Base-by-base conservation (phyloP, 129 eudicot genomes). In the Ambrosia trifida region DNA sequence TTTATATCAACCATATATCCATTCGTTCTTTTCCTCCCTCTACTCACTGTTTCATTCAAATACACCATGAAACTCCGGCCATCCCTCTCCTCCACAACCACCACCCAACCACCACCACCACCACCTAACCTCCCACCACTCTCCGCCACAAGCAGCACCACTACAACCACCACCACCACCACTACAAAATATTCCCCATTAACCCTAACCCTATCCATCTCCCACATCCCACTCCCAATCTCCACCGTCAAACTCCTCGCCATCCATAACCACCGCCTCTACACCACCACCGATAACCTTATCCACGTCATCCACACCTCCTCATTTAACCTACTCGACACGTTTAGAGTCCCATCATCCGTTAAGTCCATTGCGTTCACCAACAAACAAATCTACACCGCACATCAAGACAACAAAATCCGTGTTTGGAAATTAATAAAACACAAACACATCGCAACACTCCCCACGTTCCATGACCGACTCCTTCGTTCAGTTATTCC, bases 371-470 rank as follows among this genome's bases (percentile, higher is more conserved):
- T 88, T 32, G 68, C 83, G 0, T 91, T 91, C 32, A 14, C 3
- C 61, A 64, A 79, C 82, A 80, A 76, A 3, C 75, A 75, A 24
- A 56, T 88, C 20, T 85, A 83, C 79, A 82, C 96, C 0, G 85
- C 96, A n/a, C 96, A 89, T 45, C 98, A 92, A 35, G 96, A 92
- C 41, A 73, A 82, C 14, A 84, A 83, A 35, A 92, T 92, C 62
- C 87, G 98, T 1, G 84, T 76, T 6, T 92, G 96, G 96, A 80
- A 79, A 66, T 3, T 83, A 31, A 64, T 76, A 12, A 61, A 64
- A 2, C 96, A 89, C 77, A 79, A 79, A 64, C 95, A 69, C 31
- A 60, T 83, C 0, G 77, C 91, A 0, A 85, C 86, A 1, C 84
- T 92, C 11, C 98, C 98, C 0, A 89, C 96, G 1, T 53, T 92